These are phyloP conservation scores for Aureobasidium sp. DNA, from an alignment of 2,329 filamentous ascomycete species.

Conservation along the genomic window DNA sequence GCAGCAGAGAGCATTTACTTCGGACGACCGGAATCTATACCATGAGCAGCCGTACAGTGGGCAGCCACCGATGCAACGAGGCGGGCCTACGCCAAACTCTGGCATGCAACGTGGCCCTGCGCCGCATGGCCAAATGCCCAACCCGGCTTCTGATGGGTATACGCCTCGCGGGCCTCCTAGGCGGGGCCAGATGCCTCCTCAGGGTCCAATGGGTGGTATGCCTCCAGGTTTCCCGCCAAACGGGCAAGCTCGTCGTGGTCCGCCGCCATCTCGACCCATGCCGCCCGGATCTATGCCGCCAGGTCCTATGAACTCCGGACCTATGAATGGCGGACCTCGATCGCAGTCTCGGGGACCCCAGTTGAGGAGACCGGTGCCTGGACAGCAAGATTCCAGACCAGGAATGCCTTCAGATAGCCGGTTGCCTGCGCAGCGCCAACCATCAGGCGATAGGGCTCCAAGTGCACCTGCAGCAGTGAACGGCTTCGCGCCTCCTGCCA, in stretches of 20 bases:
- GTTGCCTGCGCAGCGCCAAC: not conserved
- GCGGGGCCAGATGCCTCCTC: not conserved
- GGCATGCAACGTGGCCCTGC: not conserved
- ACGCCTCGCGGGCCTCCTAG: not conserved
- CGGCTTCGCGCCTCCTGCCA: not conserved
- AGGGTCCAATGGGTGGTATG: not conserved
- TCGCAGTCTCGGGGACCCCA: constrained; percentile 2
- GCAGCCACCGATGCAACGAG: not conserved
- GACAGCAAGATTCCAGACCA: not conserved
- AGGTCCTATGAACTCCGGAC: not conserved
- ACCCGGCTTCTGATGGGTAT: not conserved
- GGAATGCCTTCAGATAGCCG: not conserved
- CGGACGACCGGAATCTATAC: not conserved
- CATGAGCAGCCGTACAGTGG: not conserved
- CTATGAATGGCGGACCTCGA: not conserved
- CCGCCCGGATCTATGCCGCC: constrained; percentile 7
- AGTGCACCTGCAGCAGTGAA: not conserved
- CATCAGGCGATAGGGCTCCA: constrained; percentile 8
- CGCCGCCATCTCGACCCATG: not conserved
- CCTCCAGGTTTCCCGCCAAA: not conserved
- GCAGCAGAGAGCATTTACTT: constrained; percentile 2
- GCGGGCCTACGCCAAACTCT: not conserved
- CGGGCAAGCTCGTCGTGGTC: not conserved
- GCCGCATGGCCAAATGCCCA: not conserved
- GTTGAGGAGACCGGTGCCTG: not conserved